Base-by-base conservation (phyloP, 1,284 basidiomycete species). In the Polyporus tsugae region DNA sequence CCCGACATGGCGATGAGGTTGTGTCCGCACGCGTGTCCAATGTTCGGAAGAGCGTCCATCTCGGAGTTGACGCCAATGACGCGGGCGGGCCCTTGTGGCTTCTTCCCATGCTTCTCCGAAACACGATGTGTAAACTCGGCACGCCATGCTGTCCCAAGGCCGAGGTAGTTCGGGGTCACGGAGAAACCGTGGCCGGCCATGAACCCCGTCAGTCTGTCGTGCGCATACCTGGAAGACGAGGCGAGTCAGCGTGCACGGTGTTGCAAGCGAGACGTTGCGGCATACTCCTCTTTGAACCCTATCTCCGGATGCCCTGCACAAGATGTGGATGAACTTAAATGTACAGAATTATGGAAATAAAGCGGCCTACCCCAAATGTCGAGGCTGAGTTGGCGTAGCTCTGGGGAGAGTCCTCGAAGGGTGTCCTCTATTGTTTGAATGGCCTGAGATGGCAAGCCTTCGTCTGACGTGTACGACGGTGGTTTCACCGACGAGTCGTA, bases 1-100 rank as follows among this genome's bases (percentile, higher is more conserved):
- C 94, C 95, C 62, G 88, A 86, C 70, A 93, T 88, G 57, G 93
- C 93, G 70, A 96, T 96, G 66, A 96, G 84, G 79, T 95, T 95
- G 78, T 96, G 94, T 0, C 94, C 94, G 75, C 94, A 95, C 0
- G 90, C 94, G 78, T 95, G 89, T 4, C 89, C 89, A 63, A 91
- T 82, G 36, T 83, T 81, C 29, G 84, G 85, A 4, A 90, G 80
- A 5, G 88, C 84, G 73, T 91, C 89, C 85, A 91, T 90, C 68
- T 95, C 93, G 7, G 91, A 90, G 77, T 93, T 93, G 65, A 94
- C 81, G 2, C 90, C 93, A 60, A 92, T 88, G 3, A 85, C 86
- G 42, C 86, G 83, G 22, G 87, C 86, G 55, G 80, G 35, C 33
- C n/a, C 22, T 15, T 38, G 17, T 6, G 22, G 29, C 11, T 57